A percentile compares a stretch with the other conserved stretches of the same genome.
Evolutionary conservation across 345 rosid species (phyloP).

Genomic region (Noccaea caerulescens): DNA sequence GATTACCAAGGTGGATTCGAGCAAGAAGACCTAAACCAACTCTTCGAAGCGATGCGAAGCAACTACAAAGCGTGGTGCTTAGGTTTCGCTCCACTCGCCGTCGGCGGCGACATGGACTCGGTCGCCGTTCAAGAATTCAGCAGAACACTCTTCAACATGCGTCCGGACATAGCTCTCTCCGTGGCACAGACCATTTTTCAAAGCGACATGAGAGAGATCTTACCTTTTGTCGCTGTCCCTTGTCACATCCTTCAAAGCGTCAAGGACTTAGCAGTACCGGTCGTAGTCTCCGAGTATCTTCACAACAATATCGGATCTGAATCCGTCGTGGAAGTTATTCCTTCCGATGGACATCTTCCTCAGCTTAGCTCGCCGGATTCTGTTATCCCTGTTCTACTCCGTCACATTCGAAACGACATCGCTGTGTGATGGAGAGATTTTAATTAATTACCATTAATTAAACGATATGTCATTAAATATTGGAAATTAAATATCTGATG

Average conservation of each 20-base stretch:
- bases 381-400: conserved; percentile 72
- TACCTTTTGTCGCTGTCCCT: conserved; percentile 68
- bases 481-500: conserved; percentile 2
- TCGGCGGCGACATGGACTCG: conserved; percentile 92
- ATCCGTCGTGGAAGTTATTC: conserved; percentile 80
- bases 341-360: conserved; percentile 89
- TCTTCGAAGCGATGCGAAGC: conserved; percentile 73
- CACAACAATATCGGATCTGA: conserved; percentile 66
- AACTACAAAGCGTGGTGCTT: conserved; percentile 91
- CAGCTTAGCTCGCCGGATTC: conserved; percentile 91
- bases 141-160: conserved; percentile 91
- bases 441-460: not conserved
- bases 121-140: conserved; percentile 92
- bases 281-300: conserved; percentile 73
- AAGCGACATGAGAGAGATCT: conserved; percentile 72
- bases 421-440: conserved; percentile 36
- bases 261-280: conserved; percentile 91
- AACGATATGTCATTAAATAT: too few relatives aligned
- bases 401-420: conserved; percentile 73
- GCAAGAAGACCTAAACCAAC: conserved; percentile 73
- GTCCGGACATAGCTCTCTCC: conserved; percentile 86
- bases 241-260: conserved; percentile 86
- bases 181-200: conserved; percentile 74
- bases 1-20: conserved; percentile 92
- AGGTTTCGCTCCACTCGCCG: conserved; percentile 84